phyloP scores from a whole-genome alignment of 2,329 filamentous ascomycete species.

The Geosmithia flava region DNA sequence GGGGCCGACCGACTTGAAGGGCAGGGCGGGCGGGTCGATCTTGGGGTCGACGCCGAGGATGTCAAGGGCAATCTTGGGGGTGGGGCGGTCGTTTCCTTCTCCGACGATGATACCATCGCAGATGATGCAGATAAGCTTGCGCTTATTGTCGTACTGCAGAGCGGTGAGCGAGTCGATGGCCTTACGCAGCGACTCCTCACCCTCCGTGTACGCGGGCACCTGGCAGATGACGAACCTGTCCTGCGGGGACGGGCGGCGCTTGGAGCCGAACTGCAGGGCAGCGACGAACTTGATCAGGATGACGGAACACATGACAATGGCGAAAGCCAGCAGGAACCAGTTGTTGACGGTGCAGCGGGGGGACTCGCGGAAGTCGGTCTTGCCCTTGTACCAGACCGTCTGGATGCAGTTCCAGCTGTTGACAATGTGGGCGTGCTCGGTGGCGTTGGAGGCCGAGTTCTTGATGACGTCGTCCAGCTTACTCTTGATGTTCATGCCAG shows the following conservation, averaged over 20 bases:
- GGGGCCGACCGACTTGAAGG: slow-evolving; percentile 84
- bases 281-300: slow-evolving; percentile 84
- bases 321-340: slow-evolving; percentile 78
- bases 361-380: slow-evolving; percentile 69
- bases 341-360: slow-evolving; percentile 77
- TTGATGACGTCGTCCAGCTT: slow-evolving; percentile 45
- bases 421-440: slow-evolving; percentile 32
- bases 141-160: slow-evolving; percentile 94
- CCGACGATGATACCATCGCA: slow-evolving; percentile 97
- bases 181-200: slow-evolving; percentile 86
- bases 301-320: slow-evolving; percentile 69
- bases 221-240: slow-evolving; percentile 99
- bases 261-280: slow-evolving; percentile 85
- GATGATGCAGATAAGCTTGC: slow-evolving; percentile 91
- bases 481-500: slow-evolving; percentile 66
- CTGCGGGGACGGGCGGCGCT: slow-evolving; percentile 76
- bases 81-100: slow-evolving; percentile 89
- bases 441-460: slow-evolving; percentile 35
- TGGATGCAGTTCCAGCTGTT: slow-evolving; percentile 73
- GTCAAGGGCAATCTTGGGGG: slow-evolving; percentile 93
- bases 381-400: slow-evolving; percentile 72
- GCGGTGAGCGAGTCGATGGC: slow-evolving; percentile 90
- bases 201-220: slow-evolving; percentile 95
- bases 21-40: slow-evolving; percentile 84
- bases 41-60: slow-evolving; percentile 96